Conservation (phyloP, 345 rosid species). For the Conringia planisiliqua region DNA sequence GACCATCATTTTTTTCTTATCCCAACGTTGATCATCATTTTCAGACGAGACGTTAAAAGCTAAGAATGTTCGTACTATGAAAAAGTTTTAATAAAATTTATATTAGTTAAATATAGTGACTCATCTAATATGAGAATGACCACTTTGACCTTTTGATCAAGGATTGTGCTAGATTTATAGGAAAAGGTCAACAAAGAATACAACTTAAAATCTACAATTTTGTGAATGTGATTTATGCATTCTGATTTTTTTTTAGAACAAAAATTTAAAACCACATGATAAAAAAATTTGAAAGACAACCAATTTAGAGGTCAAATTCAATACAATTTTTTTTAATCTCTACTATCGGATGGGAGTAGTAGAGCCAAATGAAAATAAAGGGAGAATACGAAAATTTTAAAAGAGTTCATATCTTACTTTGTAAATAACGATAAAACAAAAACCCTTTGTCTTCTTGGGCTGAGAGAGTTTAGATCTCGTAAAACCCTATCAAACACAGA, state of each 20-base stretch:
- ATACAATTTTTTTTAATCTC: too few relatives aligned
- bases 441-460: conserved; percentile 14
- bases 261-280: neutral
- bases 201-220: neutral
- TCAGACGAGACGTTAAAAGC: conserved; percentile 17
- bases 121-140: conserved; percentile 1
- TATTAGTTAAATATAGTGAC: neutral
- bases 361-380: neutral
- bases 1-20: neutral
- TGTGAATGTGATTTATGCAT: conserved; percentile 4
- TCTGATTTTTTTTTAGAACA: neutral
- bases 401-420: neutral
- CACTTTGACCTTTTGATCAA: neutral
- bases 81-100: neutral
- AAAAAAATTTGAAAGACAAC: neutral
- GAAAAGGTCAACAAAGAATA: conserved; percentile 1
- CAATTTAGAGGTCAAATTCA: neutral
- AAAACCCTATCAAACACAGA: conserved; percentile 31
- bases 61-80: conserved; percentile 11
- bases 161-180: neutral
- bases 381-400: neutral
- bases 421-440: conserved; percentile 15
- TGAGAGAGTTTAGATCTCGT: conserved; percentile 26
- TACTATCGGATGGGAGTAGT: neutral
- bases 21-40: conserved; percentile 8